A percentile compares a stretch with the other conserved stretches of the same genome.
These are phyloP conservation scores for Cokeromyces recurvatus DNA, from an alignment of 371 early-diverging fungal genomes.

Conservation along the genomic window DNA sequence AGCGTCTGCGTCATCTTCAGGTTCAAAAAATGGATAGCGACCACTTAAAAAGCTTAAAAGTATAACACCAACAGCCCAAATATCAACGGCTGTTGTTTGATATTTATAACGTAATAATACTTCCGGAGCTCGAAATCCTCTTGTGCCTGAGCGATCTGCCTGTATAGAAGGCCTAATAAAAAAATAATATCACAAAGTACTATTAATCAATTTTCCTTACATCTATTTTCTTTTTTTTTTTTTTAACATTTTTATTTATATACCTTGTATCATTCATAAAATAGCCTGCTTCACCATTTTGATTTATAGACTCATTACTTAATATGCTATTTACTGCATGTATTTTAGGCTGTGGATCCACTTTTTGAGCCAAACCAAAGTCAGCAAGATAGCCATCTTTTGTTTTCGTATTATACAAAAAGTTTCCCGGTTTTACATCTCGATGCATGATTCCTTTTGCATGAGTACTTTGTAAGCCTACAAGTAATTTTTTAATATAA, in stretches of 20 bases:
- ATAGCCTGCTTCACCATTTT: conserved; percentile 20
- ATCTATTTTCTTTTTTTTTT: too few relatives aligned
- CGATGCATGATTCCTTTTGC: conserved; percentile 75
- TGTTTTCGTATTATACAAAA: conserved; percentile 71
- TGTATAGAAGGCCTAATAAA: conserved; percentile 61
- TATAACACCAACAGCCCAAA: conserved; percentile 95
- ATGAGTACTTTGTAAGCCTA: conserved; percentile 75
- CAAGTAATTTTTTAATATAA: conserved; percentile 81
- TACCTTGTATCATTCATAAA: conserved; percentile 43
- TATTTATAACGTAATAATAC: conserved; percentile 29
- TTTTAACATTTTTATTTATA: too few relatives aligned
- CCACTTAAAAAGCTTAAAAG: conserved; percentile 73
- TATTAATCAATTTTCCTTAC: too few relatives aligned
- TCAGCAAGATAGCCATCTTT: conserved; percentile 90
- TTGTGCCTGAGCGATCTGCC: conserved; percentile 97
- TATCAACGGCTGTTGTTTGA: conserved; percentile 61
- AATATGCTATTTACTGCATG: too few relatives aligned
- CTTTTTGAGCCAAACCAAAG: conserved; percentile 96
- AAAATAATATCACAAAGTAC: neutral
- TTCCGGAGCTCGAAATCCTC: conserved; percentile 98
- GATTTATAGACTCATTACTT: too few relatives aligned
- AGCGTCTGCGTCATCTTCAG: conserved; percentile 81
- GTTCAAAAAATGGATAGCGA: conserved; percentile 90
- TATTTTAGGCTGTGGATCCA: too few relatives aligned
- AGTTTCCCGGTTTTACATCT: conserved; percentile 98